phyloP scores from a whole-genome alignment of 257 asterid species.

The Striga asiatica region DNA sequence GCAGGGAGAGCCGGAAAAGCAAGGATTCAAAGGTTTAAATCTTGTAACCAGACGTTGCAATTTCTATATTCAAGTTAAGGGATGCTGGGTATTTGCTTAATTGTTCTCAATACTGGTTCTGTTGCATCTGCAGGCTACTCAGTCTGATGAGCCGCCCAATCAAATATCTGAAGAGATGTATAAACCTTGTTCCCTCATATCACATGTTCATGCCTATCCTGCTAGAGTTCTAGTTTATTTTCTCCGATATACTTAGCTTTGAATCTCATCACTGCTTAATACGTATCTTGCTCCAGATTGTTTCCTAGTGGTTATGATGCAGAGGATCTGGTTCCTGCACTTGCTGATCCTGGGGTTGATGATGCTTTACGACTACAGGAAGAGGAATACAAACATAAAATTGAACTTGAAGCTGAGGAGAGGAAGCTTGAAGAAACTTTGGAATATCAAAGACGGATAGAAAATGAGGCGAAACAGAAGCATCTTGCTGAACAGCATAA shows the following conservation, averaged over 20 bases:
- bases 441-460: constrained; percentile 89
- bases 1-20: constrained; percentile 54
- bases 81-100: constrained; percentile 10
- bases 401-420: constrained; percentile 96
- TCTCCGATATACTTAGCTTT: background rate
- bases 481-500: constrained; percentile 74
- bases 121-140: constrained; percentile 44
- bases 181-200: constrained; percentile 15
- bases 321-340: constrained; percentile 29
- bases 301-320: constrained; percentile 36
- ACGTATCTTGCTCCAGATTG: constrained; percentile 45
- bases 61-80: constrained; percentile 6
- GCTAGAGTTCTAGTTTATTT: constrained; percentile 15
- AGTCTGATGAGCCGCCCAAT: constrained; percentile 36
- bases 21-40: constrained; percentile 77
- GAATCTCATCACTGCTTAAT: background rate
- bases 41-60: constrained; percentile 2
- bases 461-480: constrained; percentile 90
- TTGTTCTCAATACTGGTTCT: constrained; percentile 17
- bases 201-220: constrained; percentile 6
- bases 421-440: constrained; percentile 96
- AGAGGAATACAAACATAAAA: constrained; percentile 57
- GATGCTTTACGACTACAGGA: constrained; percentile 42
- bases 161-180: constrained; percentile 62
- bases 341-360: constrained; percentile 29